Evolutionary conservation across 192 early-diverging fungal genomes (phyloP), one percentile per base, ranked within the genome.

Genomic region (Mortierella hygrophila): DNA sequence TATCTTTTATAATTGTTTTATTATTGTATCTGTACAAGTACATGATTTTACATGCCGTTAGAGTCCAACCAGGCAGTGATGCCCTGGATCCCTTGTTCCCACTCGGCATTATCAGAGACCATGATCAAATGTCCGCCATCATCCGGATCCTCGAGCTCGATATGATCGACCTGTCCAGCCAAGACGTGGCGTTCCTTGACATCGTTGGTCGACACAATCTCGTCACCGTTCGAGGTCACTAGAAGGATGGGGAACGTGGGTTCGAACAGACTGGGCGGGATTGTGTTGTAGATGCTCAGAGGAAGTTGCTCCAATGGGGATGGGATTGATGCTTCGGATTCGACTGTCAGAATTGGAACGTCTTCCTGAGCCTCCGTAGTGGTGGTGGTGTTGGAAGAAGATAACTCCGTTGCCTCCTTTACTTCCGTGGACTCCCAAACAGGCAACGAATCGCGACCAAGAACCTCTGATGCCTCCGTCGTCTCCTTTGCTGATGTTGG

Each of bases 61-160:
- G 83, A 86, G 63, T 86, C 83, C 23, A 86, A 47, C 83, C 83
- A 86, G 21, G 83, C 83, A 20, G 83, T 86, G 29, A 86, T 86
- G 13, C 83, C 83, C 20, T 86, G 70, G 26, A 86, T 86, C 11
- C 83, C 83, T 40, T 86, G 75, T 42, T 86, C 83, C 83, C 83
- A 86, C n/a, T 86, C 83, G 4, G 83, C 72, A 72, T 81, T 81
- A 74, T 86, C 83, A 2, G 83, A 73, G 42, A 80, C 78, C 83
- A 86, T 86, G 72, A 86, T 86, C 57, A 86, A 74, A 76, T 86
- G 83, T 38, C 83, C 83, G 16, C 83, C 83, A 72, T 78, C 75
- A 35, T 86, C 75, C 35, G 73, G 46, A 76, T 86, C 75, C 42
- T 86, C 83, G 2, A 86, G 75, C 41, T 86, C 83, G 44, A 86